Percentiles rank a stretch among this genome's conserved stretches.
Conservation (phyloP, 192 early-diverging fungal genomes). For the Coemansia sp. region DNA sequence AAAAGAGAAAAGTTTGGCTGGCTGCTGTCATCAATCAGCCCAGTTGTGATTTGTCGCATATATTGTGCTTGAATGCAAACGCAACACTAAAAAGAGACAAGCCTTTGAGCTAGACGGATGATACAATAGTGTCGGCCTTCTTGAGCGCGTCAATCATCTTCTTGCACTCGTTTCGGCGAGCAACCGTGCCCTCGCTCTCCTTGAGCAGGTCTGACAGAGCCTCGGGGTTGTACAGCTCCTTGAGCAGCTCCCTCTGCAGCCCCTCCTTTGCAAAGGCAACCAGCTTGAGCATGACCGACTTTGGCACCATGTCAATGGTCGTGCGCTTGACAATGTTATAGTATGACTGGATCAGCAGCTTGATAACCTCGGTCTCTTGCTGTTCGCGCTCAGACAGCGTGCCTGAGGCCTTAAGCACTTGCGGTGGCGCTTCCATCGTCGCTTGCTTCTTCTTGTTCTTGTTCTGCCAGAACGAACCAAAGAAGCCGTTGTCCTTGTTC, state of each 20-base stretch:
- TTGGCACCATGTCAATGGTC: constrained; percentile 94
- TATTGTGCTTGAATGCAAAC: no score
- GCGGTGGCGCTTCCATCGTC: constrained; percentile 66
- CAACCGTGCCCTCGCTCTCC: constrained; percentile 90
- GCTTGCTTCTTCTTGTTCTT: constrained; percentile 72
- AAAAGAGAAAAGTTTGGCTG: constrained; percentile 8
- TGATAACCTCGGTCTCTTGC: constrained; percentile 99
- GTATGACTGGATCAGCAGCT: constrained; percentile 95
- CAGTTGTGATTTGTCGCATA: no score
- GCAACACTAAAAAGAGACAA: no score
- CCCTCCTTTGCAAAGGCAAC: constrained; percentile 88
- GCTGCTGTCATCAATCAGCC: no score
- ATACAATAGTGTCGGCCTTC: constrained; percentile 54
- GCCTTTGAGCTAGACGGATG: constrained; percentile 22
- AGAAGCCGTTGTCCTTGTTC: constrained; percentile 77
- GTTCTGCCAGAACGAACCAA: constrained; percentile 96
- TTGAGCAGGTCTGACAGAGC: constrained; percentile 91
- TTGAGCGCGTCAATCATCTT: constrained; percentile 91
- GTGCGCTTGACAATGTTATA: constrained; percentile 99
- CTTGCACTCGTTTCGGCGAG: constrained; percentile 90
- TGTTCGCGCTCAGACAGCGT: constrained; percentile 95
- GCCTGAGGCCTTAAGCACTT: constrained; percentile 85
- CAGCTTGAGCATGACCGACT: constrained; percentile 97
- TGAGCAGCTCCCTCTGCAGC: constrained; percentile 90
- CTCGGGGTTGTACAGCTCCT: constrained; percentile 96